Evolutionary conservation across 768 basidiomycete genomes (phyloP).

Genomic region (Suillus sp.): DNA sequence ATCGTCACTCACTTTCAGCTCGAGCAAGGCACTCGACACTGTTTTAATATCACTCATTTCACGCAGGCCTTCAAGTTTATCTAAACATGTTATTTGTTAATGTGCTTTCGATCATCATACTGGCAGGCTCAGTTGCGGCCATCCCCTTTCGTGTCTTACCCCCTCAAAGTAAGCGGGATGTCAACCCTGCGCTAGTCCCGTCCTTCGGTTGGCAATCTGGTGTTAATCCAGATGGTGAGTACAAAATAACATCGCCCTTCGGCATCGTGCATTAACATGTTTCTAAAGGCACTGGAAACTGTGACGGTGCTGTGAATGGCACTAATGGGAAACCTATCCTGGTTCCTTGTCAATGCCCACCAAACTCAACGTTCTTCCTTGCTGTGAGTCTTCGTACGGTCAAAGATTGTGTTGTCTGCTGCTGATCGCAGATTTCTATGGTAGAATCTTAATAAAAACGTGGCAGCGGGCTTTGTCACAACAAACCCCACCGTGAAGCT

Average conservation of each 20-base stretch:
- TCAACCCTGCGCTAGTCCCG: conserved; percentile 58
- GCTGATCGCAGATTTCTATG: conserved; percentile 17
- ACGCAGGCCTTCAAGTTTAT: background rate
- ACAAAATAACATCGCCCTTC: conserved; percentile 11
- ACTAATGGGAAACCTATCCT: conserved; percentile 56
- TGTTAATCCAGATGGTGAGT: conserved; percentile 60
- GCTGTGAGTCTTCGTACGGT: conserved; percentile 33
- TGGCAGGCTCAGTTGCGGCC: conserved; percentile 13
- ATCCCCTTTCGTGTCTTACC: conserved; percentile 20
- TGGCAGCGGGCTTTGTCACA: conserved; percentile 60
- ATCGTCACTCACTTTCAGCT: background rate
- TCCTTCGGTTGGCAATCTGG: conserved; percentile 59
- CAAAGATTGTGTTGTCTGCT: conserved; percentile 14
- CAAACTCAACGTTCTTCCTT: conserved; percentile 53
- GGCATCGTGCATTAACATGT: background rate
- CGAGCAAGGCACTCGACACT: conserved; percentile 7
- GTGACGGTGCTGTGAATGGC: conserved; percentile 63
- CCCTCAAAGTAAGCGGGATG: conserved; percentile 40
- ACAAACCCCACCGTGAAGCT: conserved; percentile 64
- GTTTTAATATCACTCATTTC: conserved; percentile 3
- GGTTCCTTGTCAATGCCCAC: conserved; percentile 69
- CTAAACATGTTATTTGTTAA: conserved; percentile 21
- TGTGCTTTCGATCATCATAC: conserved; percentile 17
- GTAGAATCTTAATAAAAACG: conserved; percentile 51
- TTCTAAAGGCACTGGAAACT: conserved; percentile 62